These are phyloP conservation scores for Salicornia ramosissima DNA, from an alignment of 148 eudicot species.

Conservation along the genomic window DNA sequence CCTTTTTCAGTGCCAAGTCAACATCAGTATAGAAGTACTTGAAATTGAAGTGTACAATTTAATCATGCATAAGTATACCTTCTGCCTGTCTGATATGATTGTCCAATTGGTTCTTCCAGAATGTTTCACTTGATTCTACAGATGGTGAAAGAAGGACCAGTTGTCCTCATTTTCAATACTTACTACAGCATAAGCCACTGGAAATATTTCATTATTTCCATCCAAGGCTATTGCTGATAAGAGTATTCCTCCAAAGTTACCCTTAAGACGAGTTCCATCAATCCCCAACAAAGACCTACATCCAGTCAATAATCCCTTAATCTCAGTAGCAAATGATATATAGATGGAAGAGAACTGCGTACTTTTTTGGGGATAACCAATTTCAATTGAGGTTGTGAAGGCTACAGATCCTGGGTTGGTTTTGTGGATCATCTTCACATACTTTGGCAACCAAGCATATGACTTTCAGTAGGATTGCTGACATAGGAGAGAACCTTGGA, in stretches of 20 bases:
- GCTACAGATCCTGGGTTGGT: neutral
- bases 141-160: neutral
- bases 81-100: slow-evolving; percentile 1
- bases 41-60: no score
- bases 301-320: neutral
- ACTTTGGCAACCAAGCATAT: neutral
- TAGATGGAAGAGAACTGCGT: neutral
- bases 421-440: neutral
- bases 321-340: neutral
- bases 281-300: neutral
- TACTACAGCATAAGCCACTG: neutral
- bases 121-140: neutral
- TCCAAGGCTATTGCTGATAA: neutral
- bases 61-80: neutral
- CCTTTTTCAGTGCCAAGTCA: neutral
- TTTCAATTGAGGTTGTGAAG: neutral
- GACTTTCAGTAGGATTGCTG: neutral
- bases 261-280: neutral
- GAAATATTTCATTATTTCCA: slow-evolving; percentile 8
- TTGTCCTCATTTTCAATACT: neutral
- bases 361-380: neutral
- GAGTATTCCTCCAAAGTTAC: neutral
- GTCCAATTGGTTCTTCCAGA: neutral
- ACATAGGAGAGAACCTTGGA: no score
- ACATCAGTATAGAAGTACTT: neutral